Conservation (phyloP, 2,329 filamentous ascomycete genomes). For the Botrytis paeoniae region DNA sequence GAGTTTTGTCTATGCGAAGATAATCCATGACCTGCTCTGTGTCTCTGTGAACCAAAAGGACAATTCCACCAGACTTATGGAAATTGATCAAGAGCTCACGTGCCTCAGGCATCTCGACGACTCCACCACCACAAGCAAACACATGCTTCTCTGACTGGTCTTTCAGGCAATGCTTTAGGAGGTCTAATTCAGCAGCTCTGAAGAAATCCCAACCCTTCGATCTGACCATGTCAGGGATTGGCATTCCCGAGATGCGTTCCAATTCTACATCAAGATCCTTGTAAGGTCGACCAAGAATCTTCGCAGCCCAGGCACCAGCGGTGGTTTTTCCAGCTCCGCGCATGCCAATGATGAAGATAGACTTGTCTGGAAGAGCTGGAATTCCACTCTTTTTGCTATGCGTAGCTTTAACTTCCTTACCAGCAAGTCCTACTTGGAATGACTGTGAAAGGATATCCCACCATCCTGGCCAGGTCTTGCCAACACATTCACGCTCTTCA, state of each 20-base stretch:
- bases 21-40: slow-evolving; percentile 87
- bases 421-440: slow-evolving; percentile 75
- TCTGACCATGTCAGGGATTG: slow-evolving; percentile 83
- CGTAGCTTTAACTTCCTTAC: slow-evolving; percentile 51
- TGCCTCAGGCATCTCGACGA: slow-evolving; percentile 82
- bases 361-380: slow-evolving; percentile 49
- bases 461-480: slow-evolving; percentile 98
- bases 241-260: slow-evolving; percentile 67
- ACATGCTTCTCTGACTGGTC: slow-evolving; percentile 74
- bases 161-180: slow-evolving; percentile 70
- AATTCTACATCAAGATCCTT: slow-evolving; percentile 87
- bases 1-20: slow-evolving; percentile 80
- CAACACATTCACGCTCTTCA: slow-evolving; percentile 86
- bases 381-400: slow-evolving; percentile 42
- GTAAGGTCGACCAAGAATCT: slow-evolving; percentile 70
- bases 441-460: slow-evolving; percentile 83
- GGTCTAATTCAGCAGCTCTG: slow-evolving; percentile 70
- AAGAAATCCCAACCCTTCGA: slow-evolving; percentile 83
- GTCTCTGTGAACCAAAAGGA: slow-evolving; percentile 83
- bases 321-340: slow-evolving; percentile 96
- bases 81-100: slow-evolving; percentile 73
- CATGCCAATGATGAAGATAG: slow-evolving; percentile 96
- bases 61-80: slow-evolving; percentile 72
- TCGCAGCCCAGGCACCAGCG: slow-evolving; percentile 79
- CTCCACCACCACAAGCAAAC: slow-evolving; percentile 89